phyloP scores from a whole-genome alignment of 345 rosid genomes.

The Isatis tinctoria region DNA sequence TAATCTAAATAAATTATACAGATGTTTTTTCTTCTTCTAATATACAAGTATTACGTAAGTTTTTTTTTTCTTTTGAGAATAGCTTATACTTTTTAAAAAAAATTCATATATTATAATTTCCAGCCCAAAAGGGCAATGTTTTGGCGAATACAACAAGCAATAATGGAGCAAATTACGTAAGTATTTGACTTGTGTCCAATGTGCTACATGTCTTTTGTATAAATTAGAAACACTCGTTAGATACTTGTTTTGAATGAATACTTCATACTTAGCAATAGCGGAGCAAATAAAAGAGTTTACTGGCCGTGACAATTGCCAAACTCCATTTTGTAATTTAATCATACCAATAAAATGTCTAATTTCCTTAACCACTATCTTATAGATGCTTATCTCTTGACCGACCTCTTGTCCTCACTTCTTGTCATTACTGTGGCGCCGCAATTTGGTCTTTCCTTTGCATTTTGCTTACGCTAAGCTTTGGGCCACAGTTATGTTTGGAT shows the following conservation, averaged over 20 bases:
- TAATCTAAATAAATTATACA: not conserved
- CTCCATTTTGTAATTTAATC: not conserved
- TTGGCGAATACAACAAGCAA: no score
- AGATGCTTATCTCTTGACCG: conserved; percentile 16
- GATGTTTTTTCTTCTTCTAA: not conserved
- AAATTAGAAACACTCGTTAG: not conserved
- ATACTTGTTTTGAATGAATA: not conserved
- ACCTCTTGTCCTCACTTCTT: conserved; percentile 9
- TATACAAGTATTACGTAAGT: conserved; percentile 14
- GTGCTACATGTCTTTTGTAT: not conserved
- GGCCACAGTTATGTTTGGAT: conserved; percentile 10
- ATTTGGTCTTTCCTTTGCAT: not conserved
- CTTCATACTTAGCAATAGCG: not conserved
- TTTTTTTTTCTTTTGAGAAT: no score
- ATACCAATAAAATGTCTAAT: conserved; percentile 3
- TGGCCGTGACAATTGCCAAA: conserved; percentile 23
- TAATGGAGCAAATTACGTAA: no score
- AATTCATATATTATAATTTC: no score
- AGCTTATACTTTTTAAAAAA: no score
- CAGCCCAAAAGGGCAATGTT: no score
- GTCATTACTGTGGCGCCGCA: conserved; percentile 27
- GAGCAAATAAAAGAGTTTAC: not conserved
- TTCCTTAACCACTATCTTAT: conserved; percentile 13
- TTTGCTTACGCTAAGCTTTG: conserved; percentile 16
- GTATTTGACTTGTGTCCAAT: conserved; percentile 4